phyloP scores from a whole-genome alignment of 345 rosid genomes.

The Brassica carinata region DNA sequence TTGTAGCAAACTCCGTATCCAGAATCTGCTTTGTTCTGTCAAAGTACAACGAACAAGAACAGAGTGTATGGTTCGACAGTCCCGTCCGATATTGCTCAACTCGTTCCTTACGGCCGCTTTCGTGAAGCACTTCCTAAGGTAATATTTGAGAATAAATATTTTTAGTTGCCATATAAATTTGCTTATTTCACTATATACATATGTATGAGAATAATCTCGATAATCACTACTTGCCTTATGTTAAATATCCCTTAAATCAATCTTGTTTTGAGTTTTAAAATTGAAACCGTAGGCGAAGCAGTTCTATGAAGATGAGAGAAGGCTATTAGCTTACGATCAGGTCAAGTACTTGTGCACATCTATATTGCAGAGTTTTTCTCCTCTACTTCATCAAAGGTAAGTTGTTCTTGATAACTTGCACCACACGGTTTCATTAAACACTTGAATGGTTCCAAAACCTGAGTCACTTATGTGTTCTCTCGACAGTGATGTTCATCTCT shows the following conservation, averaged over 20 bases:
- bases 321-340: slow-evolving; percentile 44
- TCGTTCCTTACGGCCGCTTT: slow-evolving; percentile 23
- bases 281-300: slow-evolving; percentile 36
- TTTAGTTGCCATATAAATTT: background rate
- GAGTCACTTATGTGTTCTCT: background rate
- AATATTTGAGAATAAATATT: background rate
- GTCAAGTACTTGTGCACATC: slow-evolving; percentile 37
- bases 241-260: background rate
- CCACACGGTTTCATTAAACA: background rate
- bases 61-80: slow-evolving; percentile 41
- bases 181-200: background rate
- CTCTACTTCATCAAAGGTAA: slow-evolving; percentile 8
- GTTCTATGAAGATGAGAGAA: slow-evolving; percentile 39
- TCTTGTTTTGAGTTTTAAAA: background rate
- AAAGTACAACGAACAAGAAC: slow-evolving; percentile 34
- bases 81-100: slow-evolving; percentile 38
- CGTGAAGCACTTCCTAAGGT: slow-evolving; percentile 43
- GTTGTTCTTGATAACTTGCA: slow-evolving; percentile 2
- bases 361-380: slow-evolving; percentile 21
- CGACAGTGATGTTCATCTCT: slow-evolving; percentile 21
- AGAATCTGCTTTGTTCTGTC: slow-evolving; percentile 33
- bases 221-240: background rate
- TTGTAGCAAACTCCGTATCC: slow-evolving; percentile 38
- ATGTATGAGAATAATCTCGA: background rate
- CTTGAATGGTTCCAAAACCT: background rate